Percentiles rank a stretch among this genome's conserved stretches.
These are phyloP conservation scores for Aspergillus luchuensis DNA, from an alignment of 2,329 filamentous ascomycete genomes.

Conservation along the genomic window DNA sequence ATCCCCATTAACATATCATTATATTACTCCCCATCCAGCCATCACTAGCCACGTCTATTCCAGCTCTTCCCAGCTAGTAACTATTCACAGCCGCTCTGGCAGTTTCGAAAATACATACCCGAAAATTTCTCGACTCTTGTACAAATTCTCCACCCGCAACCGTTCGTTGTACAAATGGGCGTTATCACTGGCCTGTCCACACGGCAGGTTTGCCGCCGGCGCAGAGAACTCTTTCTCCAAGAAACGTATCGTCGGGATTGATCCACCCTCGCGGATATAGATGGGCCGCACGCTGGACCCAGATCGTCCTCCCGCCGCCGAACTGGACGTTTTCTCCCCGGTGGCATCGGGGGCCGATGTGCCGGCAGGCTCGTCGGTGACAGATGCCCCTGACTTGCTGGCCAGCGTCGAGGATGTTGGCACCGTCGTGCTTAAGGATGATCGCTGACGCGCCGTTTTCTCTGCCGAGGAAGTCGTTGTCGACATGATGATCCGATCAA, in stretches of 20 bases:
- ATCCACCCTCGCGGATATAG: slow-evolving; percentile 94
- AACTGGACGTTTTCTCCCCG: neutral
- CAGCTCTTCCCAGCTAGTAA: neutral
- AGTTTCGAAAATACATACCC: slow-evolving; percentile 77
- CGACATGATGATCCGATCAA: slow-evolving; percentile 43
- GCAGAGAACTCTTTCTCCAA: slow-evolving; percentile 91
- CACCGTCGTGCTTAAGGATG: slow-evolving; percentile 28
- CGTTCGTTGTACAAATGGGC: slow-evolving; percentile 95
- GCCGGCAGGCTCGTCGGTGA: slow-evolving; percentile 1
- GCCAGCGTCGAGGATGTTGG: slow-evolving; percentile 46
- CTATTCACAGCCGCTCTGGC: slow-evolving; percentile 36
- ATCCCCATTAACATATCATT: neutral
- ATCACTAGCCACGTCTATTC: too few relatives aligned
- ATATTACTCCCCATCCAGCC: too few relatives aligned
- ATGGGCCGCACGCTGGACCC: slow-evolving; percentile 57
- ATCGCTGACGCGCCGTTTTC: slow-evolving; percentile 33
- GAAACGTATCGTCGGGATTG: slow-evolving; percentile 91
- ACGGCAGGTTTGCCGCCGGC: slow-evolving; percentile 88
- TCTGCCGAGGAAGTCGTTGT: slow-evolving; percentile 38
- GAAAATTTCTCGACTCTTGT: slow-evolving; percentile 92
- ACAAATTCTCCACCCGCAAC: slow-evolving; percentile 81
- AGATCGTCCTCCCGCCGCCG: neutral
- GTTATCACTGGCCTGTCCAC: slow-evolving; percentile 89
- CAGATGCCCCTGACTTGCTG: slow-evolving; percentile 23
- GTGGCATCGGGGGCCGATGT: neutral